A percentile compares a stretch with the other conserved stretches of the same genome.
These are phyloP conservation scores for Hemileia vastatrix DNA, from an alignment of 1,284 basidiomycete genomes.

Conservation along the genomic window DNA sequence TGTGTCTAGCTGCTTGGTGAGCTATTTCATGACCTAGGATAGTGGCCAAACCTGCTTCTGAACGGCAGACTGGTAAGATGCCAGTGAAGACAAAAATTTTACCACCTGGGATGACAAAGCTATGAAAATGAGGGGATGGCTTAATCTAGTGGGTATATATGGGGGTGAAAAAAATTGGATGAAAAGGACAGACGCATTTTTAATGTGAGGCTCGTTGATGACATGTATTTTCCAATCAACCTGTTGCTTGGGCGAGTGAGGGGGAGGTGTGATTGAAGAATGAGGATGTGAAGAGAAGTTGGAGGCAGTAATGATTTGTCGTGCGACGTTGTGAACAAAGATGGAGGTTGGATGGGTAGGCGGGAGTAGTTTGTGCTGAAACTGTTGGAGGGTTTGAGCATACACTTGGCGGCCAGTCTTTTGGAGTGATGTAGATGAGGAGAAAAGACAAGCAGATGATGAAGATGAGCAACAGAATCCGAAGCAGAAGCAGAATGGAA, in stretches of 20 bases:
- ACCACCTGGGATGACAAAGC: slow-evolving; percentile 36
- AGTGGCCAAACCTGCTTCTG: slow-evolving; percentile 39
- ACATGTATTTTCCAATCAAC: slow-evolving; percentile 22
- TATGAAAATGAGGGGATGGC: slow-evolving; percentile 22
- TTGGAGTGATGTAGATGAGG: background rate
- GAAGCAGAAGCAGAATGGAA: background rate
- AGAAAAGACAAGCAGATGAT: background rate
- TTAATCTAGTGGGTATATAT: background rate
- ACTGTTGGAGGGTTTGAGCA: slow-evolving; percentile 32
- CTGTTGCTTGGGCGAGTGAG: slow-evolving; percentile 4
- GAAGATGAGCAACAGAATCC: too few species aligned
- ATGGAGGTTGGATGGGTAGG: slow-evolving; percentile 26
- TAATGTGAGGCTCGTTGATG: slow-evolving; percentile 17
- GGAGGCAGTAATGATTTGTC: slow-evolving; percentile 34
- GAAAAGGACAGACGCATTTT: slow-evolving; percentile 14
- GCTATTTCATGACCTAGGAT: slow-evolving; percentile 40
- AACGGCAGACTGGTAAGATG: slow-evolving; percentile 25
- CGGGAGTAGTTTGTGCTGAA: slow-evolving; percentile 31
- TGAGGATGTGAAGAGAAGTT: slow-evolving; percentile 12
- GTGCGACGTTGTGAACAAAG: slow-evolving; percentile 31
- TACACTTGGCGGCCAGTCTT: slow-evolving; percentile 36
- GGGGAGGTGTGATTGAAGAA: background rate
- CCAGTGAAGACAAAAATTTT: slow-evolving; percentile 35
- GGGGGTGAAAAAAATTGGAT: background rate
- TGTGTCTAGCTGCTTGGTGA: slow-evolving; percentile 40